These are phyloP conservation scores for Schizophyllum commune DNA, from an alignment of 1,284 basidiomycete species.

Conservation along the genomic window DNA sequence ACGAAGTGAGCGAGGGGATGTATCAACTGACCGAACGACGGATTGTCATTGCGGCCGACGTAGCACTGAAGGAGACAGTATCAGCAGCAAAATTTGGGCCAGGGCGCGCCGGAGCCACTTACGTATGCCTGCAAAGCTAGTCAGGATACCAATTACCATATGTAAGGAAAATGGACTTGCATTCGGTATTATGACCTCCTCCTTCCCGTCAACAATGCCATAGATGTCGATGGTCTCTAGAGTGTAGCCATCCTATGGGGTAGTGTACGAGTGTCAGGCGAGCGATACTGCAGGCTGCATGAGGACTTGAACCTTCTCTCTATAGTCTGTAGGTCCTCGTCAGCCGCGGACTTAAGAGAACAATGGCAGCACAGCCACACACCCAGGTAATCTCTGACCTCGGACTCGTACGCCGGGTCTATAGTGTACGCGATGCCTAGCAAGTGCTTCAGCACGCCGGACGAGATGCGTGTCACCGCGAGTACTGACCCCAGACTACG, in stretches of 20 bases:
- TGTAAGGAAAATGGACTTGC: conserved; percentile 26
- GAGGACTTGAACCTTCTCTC: conserved; percentile 57
- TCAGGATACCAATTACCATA: not conserved
- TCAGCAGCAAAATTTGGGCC: not conserved
- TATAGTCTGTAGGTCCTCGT: conserved; percentile 42
- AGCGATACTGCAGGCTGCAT: not conserved
- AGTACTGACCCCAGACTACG: conserved; percentile 71
- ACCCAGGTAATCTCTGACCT: conserved; percentile 81
- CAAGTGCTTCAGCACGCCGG: too few relatives aligned
- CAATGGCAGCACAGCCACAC: conserved; percentile 11
- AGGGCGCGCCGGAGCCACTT: not conserved
- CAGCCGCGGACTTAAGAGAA: not conserved
- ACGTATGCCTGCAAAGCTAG: conserved; percentile 23
- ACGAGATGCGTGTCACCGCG: not conserved
- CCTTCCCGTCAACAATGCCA: conserved; percentile 40
- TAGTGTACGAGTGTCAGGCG: conserved; percentile 23
- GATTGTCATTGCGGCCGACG: conserved; percentile 71
- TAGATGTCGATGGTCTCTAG: conserved; percentile 58
- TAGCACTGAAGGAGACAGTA: conserved; percentile 44
- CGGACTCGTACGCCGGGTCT: conserved; percentile 61
- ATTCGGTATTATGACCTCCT: conserved; percentile 46
- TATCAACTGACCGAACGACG: conserved; percentile 56
- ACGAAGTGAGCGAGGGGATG: not conserved
- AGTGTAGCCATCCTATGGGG: conserved; percentile 79
- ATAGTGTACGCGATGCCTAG: conserved; percentile 78